Percentiles rank a stretch among this genome's conserved stretches.
phyloP scores from a whole-genome alignment of 495 filamentous ascomycete genomes.

The Hypoxylon lienhwacheense region DNA sequence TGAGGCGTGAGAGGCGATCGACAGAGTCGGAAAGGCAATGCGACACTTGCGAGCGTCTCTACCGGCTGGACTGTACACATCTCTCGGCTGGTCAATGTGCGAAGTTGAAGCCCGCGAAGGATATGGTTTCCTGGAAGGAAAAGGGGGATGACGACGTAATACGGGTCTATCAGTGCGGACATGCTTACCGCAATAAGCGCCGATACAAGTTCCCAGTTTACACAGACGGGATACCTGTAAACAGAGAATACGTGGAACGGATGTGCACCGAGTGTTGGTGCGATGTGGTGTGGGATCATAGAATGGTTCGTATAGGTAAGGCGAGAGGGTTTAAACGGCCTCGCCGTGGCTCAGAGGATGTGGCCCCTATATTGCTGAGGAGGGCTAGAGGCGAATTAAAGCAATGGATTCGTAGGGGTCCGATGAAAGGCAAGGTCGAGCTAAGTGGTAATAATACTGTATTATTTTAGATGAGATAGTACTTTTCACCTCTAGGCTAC shows the following conservation, averaged over 20 bases:
- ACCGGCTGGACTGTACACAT: conserved; percentile 11
- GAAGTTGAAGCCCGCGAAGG: conserved; percentile 1
- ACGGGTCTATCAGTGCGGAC: conserved; percentile 18
- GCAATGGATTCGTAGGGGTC: conserved; percentile 6
- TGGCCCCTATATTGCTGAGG: not conserved
- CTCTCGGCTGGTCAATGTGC: conserved; percentile 12
- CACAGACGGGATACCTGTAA: no score
- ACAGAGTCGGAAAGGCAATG: not conserved
- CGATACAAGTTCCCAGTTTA: not conserved
- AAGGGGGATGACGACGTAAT: not conserved
- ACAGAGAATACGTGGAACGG: not conserved
- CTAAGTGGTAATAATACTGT: not conserved
- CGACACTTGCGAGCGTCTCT: not conserved
- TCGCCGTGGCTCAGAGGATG: not conserved
- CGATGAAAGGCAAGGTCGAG: not conserved
- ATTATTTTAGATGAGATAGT: not conserved
- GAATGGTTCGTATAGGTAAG: conserved; percentile 15
- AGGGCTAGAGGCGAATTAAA: not conserved
- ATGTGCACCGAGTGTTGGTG: conserved; percentile 17
- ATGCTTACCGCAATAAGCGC: not conserved
- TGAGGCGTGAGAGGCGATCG: not conserved
- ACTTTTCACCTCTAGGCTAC: no score
- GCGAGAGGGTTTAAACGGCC: not conserved
- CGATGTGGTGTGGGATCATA: conserved; percentile 9
- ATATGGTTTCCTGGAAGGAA: not conserved